Conservation (phyloP, 2,329 filamentous ascomycete species). For the Myriangium duriaei region DNA sequence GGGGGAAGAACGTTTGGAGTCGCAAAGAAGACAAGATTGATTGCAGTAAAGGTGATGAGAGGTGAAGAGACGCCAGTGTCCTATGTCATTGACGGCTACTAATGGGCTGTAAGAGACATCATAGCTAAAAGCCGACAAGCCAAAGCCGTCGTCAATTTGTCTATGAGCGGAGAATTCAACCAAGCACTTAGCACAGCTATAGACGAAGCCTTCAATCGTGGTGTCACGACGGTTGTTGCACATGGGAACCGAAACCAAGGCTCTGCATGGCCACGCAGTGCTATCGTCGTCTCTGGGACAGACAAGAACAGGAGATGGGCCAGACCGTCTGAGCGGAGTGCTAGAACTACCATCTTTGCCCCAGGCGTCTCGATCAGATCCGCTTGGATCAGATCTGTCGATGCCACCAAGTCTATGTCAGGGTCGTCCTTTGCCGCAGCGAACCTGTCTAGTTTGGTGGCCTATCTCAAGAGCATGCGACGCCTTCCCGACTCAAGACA, state of each 20-base stretch:
- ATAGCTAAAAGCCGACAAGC: constrained; percentile 11
- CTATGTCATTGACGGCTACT: constrained; percentile 46
- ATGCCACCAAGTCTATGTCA: too few species aligned
- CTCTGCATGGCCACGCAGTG: too few species aligned
- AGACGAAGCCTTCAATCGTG: constrained; percentile 32
- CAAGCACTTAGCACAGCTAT: constrained; percentile 40
- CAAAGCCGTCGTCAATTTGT: constrained; percentile 45
- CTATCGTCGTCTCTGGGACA: too few species aligned
- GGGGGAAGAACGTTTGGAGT: constrained; percentile 50
- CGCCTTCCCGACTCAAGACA: too few species aligned
- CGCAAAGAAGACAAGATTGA: constrained; percentile 43
- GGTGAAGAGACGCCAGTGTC: constrained; percentile 33
- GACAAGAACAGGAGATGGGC: too few species aligned
- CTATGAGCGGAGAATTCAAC: constrained; percentile 37
- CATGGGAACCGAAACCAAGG: constrained; percentile 37
- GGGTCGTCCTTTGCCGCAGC: too few species aligned
- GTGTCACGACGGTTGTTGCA: constrained; percentile 42
- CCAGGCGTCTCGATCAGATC: too few species aligned
- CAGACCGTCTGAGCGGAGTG: too few species aligned
- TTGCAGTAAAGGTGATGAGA: constrained; percentile 46
- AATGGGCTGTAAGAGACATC: constrained; percentile 34
- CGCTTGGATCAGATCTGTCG: too few species aligned
- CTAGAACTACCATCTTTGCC: too few species aligned
- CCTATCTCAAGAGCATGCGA: too few species aligned
- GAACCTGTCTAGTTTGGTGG: too few species aligned